phyloP scores from a whole-genome alignment of 2,329 filamentous ascomycete species.

The Zymoseptoria pseudotritici region DNA sequence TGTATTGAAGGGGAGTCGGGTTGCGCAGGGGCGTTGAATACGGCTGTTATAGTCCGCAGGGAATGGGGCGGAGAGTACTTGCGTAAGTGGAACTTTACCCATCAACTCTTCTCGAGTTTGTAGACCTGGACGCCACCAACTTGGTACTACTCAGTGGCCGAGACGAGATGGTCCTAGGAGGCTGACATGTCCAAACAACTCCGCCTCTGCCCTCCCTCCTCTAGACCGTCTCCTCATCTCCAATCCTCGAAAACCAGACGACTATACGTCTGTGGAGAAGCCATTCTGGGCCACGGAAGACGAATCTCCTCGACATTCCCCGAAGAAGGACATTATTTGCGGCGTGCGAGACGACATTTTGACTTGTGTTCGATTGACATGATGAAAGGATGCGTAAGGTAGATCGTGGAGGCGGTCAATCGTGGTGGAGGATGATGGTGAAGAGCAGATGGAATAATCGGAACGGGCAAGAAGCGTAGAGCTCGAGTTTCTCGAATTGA shows the following conservation, averaged over 20 bases:
- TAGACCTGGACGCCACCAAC: too few species aligned
- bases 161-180: not conserved
- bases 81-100: not conserved
- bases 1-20: not conserved
- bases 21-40: not conserved
- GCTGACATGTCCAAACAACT: not conserved
- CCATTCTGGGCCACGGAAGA: not conserved
- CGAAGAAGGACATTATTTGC: not conserved
- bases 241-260: not conserved
- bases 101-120: too few species aligned
- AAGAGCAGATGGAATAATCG: too few species aligned
- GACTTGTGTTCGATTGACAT: not conserved
- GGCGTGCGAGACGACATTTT: not conserved
- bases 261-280: not conserved
- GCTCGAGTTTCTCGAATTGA: too few species aligned
- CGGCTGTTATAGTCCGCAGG: not conserved
- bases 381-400: too few species aligned
- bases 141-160: too few species aligned
- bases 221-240: not conserved
- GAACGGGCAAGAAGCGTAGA: too few species aligned
- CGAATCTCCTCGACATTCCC: not conserved
- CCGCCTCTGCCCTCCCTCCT: not conserved
- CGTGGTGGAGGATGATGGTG: too few species aligned
- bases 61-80: not conserved
- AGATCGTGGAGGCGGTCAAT: not conserved